phyloP scores from a whole-genome alignment of 1,284 basidiomycete genomes.

The Pterulicium gracile region DNA sequence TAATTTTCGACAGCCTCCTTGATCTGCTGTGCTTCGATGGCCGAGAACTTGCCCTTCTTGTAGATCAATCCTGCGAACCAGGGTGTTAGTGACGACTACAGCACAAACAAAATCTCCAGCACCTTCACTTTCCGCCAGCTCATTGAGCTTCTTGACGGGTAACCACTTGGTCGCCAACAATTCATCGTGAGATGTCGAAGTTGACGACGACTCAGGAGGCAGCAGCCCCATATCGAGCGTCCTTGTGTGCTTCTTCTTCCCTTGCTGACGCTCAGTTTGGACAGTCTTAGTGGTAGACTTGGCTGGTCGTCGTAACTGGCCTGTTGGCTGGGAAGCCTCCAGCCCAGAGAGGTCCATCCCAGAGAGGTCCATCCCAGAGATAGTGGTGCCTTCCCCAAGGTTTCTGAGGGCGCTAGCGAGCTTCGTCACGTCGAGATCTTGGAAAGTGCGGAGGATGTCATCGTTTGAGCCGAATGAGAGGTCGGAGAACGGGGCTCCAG shows the following conservation, averaged over 20 bases:
- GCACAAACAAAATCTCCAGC: conserved; percentile 5
- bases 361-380: conserved; percentile 26
- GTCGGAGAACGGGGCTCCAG: conserved; percentile 26
- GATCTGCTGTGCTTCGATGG: conserved; percentile 59
- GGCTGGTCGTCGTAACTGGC: too few species aligned
- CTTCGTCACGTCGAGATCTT: conserved; percentile 61
- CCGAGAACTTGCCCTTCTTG: conserved; percentile 77
- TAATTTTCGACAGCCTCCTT: conserved; percentile 54
- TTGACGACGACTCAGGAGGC: conserved; percentile 19
- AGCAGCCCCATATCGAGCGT: conserved; percentile 20
- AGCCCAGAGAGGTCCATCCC: conserved; percentile 10
- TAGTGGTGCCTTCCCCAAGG: conserved; percentile 43
- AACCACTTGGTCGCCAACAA: conserved; percentile 72
- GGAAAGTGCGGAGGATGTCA: conserved; percentile 57
- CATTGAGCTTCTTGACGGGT: conserved; percentile 50
- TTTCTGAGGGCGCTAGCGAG: conserved; percentile 54
- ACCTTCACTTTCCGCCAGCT: conserved; percentile 62
- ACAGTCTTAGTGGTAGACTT: too few species aligned
- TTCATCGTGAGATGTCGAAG: too few species aligned
- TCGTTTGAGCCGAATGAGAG: conserved; percentile 54
- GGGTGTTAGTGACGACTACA: not conserved
- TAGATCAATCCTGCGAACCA: conserved; percentile 53
- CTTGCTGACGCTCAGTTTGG: conserved; percentile 20
- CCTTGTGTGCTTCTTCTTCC: conserved; percentile 23
- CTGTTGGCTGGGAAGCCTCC: too few species aligned